These are phyloP conservation scores for Litsea cubeba DNA, from an alignment of 164 flowering plant species.

Conservation along the genomic window DNA sequence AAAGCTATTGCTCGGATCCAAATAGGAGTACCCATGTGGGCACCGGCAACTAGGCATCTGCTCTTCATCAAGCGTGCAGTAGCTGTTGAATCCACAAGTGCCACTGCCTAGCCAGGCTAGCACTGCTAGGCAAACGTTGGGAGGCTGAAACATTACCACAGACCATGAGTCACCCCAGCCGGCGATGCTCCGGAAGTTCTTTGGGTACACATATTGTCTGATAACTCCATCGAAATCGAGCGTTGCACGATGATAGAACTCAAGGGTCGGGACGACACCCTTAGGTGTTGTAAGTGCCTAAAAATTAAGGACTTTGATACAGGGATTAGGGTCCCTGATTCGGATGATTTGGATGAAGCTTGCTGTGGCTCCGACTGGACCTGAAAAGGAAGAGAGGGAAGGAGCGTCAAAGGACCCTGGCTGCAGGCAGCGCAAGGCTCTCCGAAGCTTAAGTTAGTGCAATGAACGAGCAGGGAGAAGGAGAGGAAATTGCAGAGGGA, in stretches of 20 bases:
- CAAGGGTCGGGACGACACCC: not conserved
- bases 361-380: too few species aligned
- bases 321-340: too few species aligned
- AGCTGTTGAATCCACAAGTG: slow-evolving; percentile 46
- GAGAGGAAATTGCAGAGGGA: too few species aligned
- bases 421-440: too few species aligned
- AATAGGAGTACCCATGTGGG: slow-evolving; percentile 20
- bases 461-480: too few species aligned
- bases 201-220: slow-evolving; percentile 28
- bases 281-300: too few species aligned
- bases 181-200: not conserved
- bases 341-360: too few species aligned
- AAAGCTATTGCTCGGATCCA: slow-evolving; percentile 1
- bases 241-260: slow-evolving; percentile 32
- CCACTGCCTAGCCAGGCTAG: slow-evolving; percentile 12
- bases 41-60: slow-evolving; percentile 30
- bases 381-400: too few species aligned
- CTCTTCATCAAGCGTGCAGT: slow-evolving; percentile 27
- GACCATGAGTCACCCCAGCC: slow-evolving; percentile 3
- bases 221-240: slow-evolving; percentile 47
- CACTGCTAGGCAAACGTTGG: slow-evolving; percentile 3
- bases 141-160: not conserved
- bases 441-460: too few species aligned
- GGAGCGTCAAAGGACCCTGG: too few species aligned
- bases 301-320: too few species aligned